phyloP scores from a whole-genome alignment of 176 grass and related monocot genomes.

The sorghum (Sorghum bicolor) region DNA sequence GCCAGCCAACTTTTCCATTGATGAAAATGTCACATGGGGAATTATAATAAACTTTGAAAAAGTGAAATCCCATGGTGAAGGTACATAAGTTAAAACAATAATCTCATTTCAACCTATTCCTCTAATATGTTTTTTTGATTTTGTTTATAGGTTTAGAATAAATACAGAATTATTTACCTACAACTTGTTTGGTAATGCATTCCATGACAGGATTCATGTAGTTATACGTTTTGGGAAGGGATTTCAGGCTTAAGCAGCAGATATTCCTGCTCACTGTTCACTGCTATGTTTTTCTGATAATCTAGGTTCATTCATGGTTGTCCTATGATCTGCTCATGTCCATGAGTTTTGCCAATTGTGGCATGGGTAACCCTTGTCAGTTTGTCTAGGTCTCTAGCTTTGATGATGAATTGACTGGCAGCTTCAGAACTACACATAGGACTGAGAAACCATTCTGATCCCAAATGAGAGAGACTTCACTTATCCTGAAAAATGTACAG shows the following conservation, averaged over 20 bases:
- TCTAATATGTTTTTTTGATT: background rate
- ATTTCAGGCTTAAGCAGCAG: background rate
- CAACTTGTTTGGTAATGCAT: conserved; percentile 18
- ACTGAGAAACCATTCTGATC: background rate
- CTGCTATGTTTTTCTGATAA: background rate
- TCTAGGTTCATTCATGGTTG: conserved; percentile 1
- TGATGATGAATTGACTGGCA: background rate
- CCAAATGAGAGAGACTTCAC: background rate
- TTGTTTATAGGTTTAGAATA: background rate
- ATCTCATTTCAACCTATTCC: background rate
- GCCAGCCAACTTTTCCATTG: conserved; percentile 38
- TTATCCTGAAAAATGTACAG: background rate
- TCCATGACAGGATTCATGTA: background rate
- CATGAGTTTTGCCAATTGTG: conserved; percentile 8
- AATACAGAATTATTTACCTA: background rate
- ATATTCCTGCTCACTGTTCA: background rate
- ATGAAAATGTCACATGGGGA: conserved; percentile 67
- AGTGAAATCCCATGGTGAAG: conserved; percentile 70
- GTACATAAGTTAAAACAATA: conserved; percentile 30
- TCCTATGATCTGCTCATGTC: conserved; percentile 1
- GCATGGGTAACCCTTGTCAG: background rate
- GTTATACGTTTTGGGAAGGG: background rate
- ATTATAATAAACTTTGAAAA: conserved; percentile 86
- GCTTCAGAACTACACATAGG: background rate
- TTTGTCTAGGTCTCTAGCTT: background rate